Evolutionary conservation across 2,329 filamentous ascomycete genomes (phyloP).

Genomic region (Dothidotthia symphoricarpi): DNA sequence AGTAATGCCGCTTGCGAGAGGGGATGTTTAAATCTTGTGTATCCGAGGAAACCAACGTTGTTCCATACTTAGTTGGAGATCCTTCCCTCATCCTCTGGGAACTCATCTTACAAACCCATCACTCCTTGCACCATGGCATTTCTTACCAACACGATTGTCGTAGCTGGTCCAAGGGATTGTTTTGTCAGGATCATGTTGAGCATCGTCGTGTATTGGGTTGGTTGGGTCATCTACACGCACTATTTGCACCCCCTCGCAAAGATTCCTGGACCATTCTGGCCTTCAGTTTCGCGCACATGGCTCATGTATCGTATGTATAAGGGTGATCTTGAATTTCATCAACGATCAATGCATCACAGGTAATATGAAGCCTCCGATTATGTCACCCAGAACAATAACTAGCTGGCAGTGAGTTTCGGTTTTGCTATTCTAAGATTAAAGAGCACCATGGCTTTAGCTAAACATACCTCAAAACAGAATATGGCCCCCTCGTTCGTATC

Average conservation of each 20-base stretch:
- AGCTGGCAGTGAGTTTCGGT: too few relatives aligned
- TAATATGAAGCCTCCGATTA: neutral
- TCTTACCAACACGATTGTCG: too few relatives aligned
- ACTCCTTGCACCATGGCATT: constrained; percentile 3
- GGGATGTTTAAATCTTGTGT: too few relatives aligned
- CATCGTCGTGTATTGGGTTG: constrained; percentile 7
- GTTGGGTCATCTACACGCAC: constrained; percentile 17
- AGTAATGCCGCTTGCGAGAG: too few relatives aligned
- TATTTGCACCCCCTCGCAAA: constrained; percentile 22
- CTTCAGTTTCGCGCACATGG: constrained; percentile 26
- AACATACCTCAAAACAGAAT: too few relatives aligned
- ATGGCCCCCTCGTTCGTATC: constrained; percentile 50
- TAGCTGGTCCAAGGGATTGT: constrained; percentile 1
- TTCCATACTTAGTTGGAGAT: too few relatives aligned
- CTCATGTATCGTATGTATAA: constrained; percentile 20
- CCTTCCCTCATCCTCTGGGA: too few relatives aligned
- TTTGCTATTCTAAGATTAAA: too few relatives aligned
- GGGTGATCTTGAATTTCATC: constrained; percentile 21
- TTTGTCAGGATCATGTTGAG: too few relatives aligned
- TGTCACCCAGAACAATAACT: too few relatives aligned
- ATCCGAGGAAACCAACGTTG: too few relatives aligned
- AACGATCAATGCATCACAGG: constrained; percentile 13
- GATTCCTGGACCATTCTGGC: constrained; percentile 24
- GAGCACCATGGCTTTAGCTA: too few relatives aligned
- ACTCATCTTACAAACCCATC: constrained; percentile 48